A percentile compares a stretch with the other conserved stretches of the same genome.
These are phyloP conservation scores for Zygosaccharomyces gambellarensis DNA, from an alignment of 805 yeast species.

Conservation along the genomic window DNA sequence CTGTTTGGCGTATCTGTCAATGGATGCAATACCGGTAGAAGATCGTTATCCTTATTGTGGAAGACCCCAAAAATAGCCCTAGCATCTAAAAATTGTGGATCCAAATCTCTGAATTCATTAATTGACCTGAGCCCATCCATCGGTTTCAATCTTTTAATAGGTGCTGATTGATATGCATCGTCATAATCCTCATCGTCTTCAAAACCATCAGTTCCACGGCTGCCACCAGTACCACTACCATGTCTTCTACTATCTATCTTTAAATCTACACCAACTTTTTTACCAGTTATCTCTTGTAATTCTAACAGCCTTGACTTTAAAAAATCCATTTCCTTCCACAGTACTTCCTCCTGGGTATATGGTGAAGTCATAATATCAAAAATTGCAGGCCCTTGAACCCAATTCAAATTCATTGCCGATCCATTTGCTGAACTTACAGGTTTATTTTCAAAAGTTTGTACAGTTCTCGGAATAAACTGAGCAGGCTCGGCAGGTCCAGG, in stretches of 20 bases:
- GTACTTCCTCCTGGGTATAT: constrained; percentile 24
- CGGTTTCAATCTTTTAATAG: constrained; percentile 6
- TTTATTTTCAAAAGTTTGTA: constrained; percentile 22
- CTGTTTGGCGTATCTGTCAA: constrained; percentile 22
- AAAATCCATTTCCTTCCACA: constrained; percentile 27
- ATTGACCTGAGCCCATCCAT: constrained; percentile 5
- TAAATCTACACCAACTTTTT: constrained; percentile 18
- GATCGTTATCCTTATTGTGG: constrained; percentile 7
- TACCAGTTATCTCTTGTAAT: constrained; percentile 31
- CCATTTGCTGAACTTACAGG: constrained; percentile 23
- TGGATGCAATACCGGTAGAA: constrained; percentile 13
- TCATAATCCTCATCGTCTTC: constrained; percentile 8
- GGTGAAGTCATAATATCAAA: constrained; percentile 25
- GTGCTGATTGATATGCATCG: constrained; percentile 5
- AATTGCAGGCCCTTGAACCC: constrained; percentile 33
- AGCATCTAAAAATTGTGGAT: constrained; percentile 28
- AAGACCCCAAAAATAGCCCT: constrained; percentile 21
- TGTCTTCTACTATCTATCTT: constrained; percentile 7
- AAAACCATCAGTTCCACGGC: neutral
- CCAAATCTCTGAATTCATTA: constrained; percentile 28
- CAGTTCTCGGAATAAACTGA: constrained; percentile 26
- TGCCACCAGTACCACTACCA: constrained; percentile 5
- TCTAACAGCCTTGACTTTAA: constrained; percentile 27
- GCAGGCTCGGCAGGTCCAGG: constrained; percentile 20
- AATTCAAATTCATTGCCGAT: constrained; percentile 19